Base-by-base conservation (phyloP, 2,329 filamentous ascomycete species). In the Didymella exigua region DNA sequence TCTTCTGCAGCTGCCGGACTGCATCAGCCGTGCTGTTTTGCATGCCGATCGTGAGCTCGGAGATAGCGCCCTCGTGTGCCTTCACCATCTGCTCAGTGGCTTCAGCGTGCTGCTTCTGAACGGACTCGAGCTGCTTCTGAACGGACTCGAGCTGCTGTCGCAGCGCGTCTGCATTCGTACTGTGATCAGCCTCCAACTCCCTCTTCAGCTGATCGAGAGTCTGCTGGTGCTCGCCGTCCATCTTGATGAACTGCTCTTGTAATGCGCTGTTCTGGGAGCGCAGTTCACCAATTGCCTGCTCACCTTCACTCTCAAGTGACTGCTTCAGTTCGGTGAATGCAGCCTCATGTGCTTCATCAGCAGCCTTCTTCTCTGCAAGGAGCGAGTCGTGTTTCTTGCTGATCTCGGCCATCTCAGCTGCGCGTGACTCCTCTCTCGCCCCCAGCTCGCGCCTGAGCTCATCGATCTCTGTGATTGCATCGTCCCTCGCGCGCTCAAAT, bases 11-110 rank as follows among this genome's bases (percentile, higher is more conserved):
- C 33, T 72, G 67, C 43, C 71, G 66, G 1, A 73, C 63, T 16
- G 71, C 69, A 31, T 74, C 70, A 4, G 61, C 58, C 23, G 68
- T 66, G 41, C 68, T 71, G 10, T 67, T 60, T 48, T 74, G 69
- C 71, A 75, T 74, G 36, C 66, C 66, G 1, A 59, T 34, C 67
- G 71, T 74, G 4, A 75, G 54, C 48, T 73, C 71, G 7, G 66
- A 62, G n/a, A 75, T 73, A 11, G 71, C 71, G 18, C 69, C 67
- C 41, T 74, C 71, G 21, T 74, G 72, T 4, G 70, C 67, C 11
- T 64, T 62, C 7, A 71, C 70, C 56, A 63, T 69, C 48, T 73
- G 67, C 40, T 72, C 68, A 1, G 46, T 54, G 1, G 73, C 63
- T 7, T 70, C 67, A 14, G 52, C 52, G 47, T 73, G 65, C 29